Evolutionary conservation across 2,329 filamentous ascomycete genomes (phyloP).

Genomic region (Neoarthrinium moseri): DNA sequence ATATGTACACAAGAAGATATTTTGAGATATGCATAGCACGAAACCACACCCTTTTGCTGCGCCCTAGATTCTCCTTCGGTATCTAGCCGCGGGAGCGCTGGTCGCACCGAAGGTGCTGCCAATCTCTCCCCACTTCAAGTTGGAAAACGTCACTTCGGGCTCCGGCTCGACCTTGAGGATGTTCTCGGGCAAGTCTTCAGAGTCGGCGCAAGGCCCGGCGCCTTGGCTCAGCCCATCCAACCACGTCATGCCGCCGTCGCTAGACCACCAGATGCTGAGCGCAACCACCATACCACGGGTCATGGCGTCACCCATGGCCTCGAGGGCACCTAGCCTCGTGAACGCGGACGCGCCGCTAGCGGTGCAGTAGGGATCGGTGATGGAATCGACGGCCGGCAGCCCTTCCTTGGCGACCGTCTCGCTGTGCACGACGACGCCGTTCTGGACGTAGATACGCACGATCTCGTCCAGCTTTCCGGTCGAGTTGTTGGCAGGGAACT

Average conservation of each 20-base stretch:
- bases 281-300: constrained; percentile 47
- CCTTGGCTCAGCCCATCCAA: constrained; percentile 47
- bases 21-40: not conserved
- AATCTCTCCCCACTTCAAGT: constrained; percentile 56
- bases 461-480: constrained; percentile 29
- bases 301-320: constrained; percentile 41
- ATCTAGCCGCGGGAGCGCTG: not conserved
- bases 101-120: constrained; percentile 41
- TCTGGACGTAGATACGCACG: constrained; percentile 33
- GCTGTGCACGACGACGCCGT: constrained; percentile 31
- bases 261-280: constrained; percentile 52
- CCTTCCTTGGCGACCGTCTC: constrained; percentile 28
- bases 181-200: constrained; percentile 43
- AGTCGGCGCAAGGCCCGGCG: constrained; percentile 48
- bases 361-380: constrained; percentile 34
- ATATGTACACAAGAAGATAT: no score
- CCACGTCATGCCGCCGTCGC: constrained; percentile 50
- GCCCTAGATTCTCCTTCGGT: no score
- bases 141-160: constrained; percentile 52
- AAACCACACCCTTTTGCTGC: not conserved
- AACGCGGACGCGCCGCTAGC: constrained; percentile 30
- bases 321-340: constrained; percentile 36
- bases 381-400: constrained; percentile 30
- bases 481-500: constrained; percentile 30
- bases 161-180: constrained; percentile 43